Evolutionary conservation across 2,329 filamentous ascomycete genomes (phyloP).

Genomic region (Xylaria sp.): DNA sequence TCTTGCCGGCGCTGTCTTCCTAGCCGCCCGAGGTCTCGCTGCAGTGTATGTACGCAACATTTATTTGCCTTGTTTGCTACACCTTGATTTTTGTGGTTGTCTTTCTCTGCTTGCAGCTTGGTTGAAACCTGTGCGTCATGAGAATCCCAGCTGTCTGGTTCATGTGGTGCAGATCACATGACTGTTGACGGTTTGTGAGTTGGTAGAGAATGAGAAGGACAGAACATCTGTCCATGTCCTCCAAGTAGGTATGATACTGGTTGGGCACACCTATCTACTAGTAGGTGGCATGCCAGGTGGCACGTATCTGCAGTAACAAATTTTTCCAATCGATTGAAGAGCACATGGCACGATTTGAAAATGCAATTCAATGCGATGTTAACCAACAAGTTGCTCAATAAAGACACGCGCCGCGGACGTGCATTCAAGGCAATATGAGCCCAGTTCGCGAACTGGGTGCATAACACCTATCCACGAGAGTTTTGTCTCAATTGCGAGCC

Average conservation of each 20-base stretch:
- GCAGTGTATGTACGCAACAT: background rate
- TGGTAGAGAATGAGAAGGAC: background rate
- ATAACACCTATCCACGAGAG: background rate
- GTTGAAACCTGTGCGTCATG: conserved; percentile 1
- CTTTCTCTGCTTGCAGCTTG: background rate
- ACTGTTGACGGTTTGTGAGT: background rate
- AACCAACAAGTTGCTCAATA: conserved; percentile 12
- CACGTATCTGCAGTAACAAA: background rate
- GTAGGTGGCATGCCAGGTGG: background rate
- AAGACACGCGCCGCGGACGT: conserved; percentile 1
- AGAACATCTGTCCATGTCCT: background rate
- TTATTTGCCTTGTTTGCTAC: conserved; percentile 5
- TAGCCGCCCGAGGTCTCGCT: background rate
- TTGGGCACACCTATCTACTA: background rate
- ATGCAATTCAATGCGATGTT: background rate
- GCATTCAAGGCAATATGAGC: background rate
- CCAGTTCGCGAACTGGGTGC: conserved; percentile 1
- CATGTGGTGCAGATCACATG: background rate
- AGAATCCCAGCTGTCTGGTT: conserved; percentile 3
- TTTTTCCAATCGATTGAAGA: background rate
- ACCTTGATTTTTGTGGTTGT: background rate
- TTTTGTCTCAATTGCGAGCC: background rate
- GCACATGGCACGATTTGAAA: background rate
- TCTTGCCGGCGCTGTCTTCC: background rate
- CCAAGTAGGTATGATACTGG: background rate